Evolutionary conservation across 2,329 filamentous ascomycete genomes (phyloP).

Genomic region (Plectosphaerella plurivora): DNA sequence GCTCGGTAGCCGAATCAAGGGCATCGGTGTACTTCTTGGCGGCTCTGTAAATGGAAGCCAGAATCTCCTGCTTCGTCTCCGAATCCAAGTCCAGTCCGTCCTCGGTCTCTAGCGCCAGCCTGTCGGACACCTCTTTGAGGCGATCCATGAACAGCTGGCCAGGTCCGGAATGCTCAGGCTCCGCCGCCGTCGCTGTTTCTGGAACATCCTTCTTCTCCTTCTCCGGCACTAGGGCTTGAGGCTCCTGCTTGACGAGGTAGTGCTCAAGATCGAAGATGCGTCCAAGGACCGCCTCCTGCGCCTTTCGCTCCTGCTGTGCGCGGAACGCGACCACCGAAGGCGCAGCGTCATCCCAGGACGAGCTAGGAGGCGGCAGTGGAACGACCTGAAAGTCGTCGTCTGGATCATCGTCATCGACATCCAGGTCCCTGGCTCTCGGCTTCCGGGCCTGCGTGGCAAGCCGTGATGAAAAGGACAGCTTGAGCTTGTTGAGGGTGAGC

Average conservation of each 20-base stretch:
- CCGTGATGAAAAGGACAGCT: conserved; percentile 53
- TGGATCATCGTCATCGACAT: conserved; percentile 45
- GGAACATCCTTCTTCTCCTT: conserved; percentile 8
- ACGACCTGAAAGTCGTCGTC: conserved; percentile 51
- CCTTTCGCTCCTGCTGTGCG: conserved; percentile 49
- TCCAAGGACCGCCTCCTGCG: conserved; percentile 48
- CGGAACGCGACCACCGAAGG: conserved; percentile 40
- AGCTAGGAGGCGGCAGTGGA: conserved; percentile 19
- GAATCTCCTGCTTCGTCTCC: conserved; percentile 37
- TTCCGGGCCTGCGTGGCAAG: conserved; percentile 41
- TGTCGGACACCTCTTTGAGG: conserved; percentile 34
- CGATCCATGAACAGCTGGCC: conserved; percentile 28
- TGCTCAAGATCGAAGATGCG: conserved; percentile 49
- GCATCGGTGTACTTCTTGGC: conserved; percentile 45
- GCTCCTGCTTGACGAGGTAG: conserved; percentile 26
- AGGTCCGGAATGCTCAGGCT: conserved; percentile 3
- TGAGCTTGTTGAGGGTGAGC: conserved; percentile 48
- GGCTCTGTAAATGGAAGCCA: conserved; percentile 47
- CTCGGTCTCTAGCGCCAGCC: conserved; percentile 27
- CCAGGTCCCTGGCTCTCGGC: conserved; percentile 27
- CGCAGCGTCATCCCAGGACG: conserved; percentile 15
- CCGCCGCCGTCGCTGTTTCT: not conserved
- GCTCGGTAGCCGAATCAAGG: conserved; percentile 19
- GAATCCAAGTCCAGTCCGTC: conserved; percentile 18
- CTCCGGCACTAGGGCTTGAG: conserved; percentile 7